Evolutionary conservation across 441 rosid species (phyloP).

Genomic region (Viola pubescens): DNA sequence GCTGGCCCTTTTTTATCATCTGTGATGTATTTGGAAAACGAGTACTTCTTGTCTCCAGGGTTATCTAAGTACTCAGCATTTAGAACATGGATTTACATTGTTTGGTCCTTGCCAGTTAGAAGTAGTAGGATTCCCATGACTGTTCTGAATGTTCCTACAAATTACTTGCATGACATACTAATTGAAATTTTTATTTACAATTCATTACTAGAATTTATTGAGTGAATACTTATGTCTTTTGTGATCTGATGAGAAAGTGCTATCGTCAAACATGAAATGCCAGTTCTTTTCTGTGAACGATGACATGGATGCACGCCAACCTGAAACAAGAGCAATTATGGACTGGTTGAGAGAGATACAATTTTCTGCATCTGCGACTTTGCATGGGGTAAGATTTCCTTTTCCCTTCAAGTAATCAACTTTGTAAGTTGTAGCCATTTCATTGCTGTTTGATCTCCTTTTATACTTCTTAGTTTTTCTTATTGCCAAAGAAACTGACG

Average conservation of each 20-base stretch:
- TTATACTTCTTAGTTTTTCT: no score
- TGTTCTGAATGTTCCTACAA: not conserved
- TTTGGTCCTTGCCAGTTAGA: not conserved
- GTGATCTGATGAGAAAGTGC: no score
- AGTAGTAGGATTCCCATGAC: not conserved
- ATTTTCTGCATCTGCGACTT: slow-evolving; percentile 81
- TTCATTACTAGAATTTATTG: slow-evolving; percentile 1
- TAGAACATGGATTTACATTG: not conserved
- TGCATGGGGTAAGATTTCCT: slow-evolving; percentile 70
- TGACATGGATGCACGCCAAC: slow-evolving; percentile 55
- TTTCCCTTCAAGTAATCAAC: slow-evolving; percentile 6
- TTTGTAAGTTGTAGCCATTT: not conserved
- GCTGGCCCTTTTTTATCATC: not conserved
- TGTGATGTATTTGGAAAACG: not conserved
- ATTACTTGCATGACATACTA: slow-evolving; percentile 6
- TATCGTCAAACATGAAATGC: slow-evolving; percentile 13
- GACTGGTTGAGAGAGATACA: slow-evolving; percentile 64
- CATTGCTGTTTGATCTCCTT: not conserved
- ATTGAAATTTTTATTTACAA: slow-evolving; percentile 1
- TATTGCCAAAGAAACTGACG: no score
- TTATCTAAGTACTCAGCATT: not conserved
- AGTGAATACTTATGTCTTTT: slow-evolving; percentile 3
- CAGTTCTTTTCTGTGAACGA: slow-evolving; percentile 75
- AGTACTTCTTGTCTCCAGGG: no score
- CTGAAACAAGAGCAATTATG: slow-evolving; percentile 84